A percentile compares a stretch with the other conserved stretches of the same genome.
These are phyloP conservation scores for Triticum timopheevii DNA, from an alignment of 176 grass and related monocot genomes.

Conservation along the genomic window DNA sequence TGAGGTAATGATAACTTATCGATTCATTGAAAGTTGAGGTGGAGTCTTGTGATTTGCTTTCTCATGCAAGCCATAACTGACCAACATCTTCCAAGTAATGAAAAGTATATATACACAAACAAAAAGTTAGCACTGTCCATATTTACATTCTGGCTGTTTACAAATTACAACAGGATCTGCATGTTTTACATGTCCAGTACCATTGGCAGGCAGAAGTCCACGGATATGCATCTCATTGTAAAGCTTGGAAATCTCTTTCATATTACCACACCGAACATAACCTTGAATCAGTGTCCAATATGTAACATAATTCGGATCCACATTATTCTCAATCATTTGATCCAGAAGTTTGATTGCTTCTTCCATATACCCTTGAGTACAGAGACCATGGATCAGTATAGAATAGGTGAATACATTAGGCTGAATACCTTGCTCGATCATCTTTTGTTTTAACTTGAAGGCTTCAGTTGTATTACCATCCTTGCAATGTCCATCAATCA, in stretches of 20 bases:
- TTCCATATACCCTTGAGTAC: slow-evolving; percentile 82
- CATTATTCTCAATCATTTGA: slow-evolving; percentile 89
- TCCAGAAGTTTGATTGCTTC: slow-evolving; percentile 87
- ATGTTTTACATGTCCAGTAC: slow-evolving; percentile 23
- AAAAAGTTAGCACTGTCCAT: slow-evolving; percentile 13
- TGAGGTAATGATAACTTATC: slow-evolving; percentile 6
- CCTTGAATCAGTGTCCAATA: slow-evolving; percentile 80
- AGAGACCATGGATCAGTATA: slow-evolving; percentile 89
- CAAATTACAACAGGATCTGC: slow-evolving; percentile 25
- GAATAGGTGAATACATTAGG: slow-evolving; percentile 86
- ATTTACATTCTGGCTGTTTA: slow-evolving; percentile 18
- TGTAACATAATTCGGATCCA: slow-evolving; percentile 90
- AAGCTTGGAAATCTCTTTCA: slow-evolving; percentile 73
- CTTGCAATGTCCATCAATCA: slow-evolving; percentile 85
- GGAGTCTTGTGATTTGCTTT: neutral
- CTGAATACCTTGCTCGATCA: slow-evolving; percentile 70
- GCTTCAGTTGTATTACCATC: slow-evolving; percentile 71
- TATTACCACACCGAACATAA: slow-evolving; percentile 73
- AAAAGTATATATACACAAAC: neutral
- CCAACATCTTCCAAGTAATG: slow-evolving; percentile 20
- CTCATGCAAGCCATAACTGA: slow-evolving; percentile 8
- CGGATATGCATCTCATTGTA: slow-evolving; percentile 83
- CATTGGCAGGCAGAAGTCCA: slow-evolving; percentile 52
- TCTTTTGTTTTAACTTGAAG: slow-evolving; percentile 90
- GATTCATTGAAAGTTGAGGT: neutral